Conservation (phyloP, 352 stramenopile genomes). For the Globisporangium polare region DNA sequence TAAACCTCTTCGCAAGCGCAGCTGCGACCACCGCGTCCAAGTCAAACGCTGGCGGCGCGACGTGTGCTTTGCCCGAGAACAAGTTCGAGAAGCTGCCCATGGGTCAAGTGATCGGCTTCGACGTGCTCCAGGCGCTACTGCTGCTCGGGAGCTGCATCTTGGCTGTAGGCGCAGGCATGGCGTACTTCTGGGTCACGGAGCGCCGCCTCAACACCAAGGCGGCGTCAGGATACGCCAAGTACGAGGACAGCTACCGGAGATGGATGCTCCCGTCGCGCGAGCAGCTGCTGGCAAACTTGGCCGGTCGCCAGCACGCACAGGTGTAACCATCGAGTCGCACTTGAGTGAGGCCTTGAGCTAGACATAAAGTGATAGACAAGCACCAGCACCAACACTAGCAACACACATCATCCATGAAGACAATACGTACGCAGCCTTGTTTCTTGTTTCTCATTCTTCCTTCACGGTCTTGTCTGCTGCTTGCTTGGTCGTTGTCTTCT, state of each 20-base stretch:
- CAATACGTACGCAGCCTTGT: neutral
- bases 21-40: slow-evolving; percentile 5
- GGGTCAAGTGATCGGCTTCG: slow-evolving; percentile 35
- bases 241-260: slow-evolving; percentile 51
- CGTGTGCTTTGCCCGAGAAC: slow-evolving; percentile 27
- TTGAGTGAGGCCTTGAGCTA: neutral
- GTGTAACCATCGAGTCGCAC: slow-evolving; percentile 11
- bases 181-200: slow-evolving; percentile 43
- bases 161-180: slow-evolving; percentile 34
- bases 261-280: slow-evolving; percentile 70
- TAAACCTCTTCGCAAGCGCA: slow-evolving; percentile 35
- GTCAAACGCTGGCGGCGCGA: slow-evolving; percentile 16
- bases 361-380: slow-evolving; percentile 10
- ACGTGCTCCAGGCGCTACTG: slow-evolving; percentile 30
- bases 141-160: slow-evolving; percentile 36
- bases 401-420: neutral
- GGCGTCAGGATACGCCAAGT: slow-evolving; percentile 32
- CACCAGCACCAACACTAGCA: neutral
- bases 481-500: slow-evolving; percentile 4
- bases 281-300: slow-evolving; percentile 43
- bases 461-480: slow-evolving; percentile 3
- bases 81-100: slow-evolving; percentile 39
- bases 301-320: slow-evolving; percentile 5
- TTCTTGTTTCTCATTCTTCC: slow-evolving; percentile 3
- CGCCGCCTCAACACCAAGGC: slow-evolving; percentile 38